These are phyloP conservation scores for Sanghuangporus weigelae DNA, from an alignment of 1,284 basidiomycete species.

Conservation along the genomic window DNA sequence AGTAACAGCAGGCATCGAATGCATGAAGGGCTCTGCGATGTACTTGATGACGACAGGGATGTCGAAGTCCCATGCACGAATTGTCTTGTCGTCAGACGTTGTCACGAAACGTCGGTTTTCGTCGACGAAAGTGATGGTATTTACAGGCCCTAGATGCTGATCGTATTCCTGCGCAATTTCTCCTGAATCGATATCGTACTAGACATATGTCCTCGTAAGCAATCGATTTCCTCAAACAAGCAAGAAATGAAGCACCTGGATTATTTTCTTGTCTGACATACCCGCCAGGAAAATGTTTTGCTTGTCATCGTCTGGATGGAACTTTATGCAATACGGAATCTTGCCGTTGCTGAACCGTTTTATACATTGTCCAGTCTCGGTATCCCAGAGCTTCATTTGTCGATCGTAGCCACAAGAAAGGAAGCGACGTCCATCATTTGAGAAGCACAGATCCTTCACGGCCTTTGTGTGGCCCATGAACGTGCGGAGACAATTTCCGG, in stretches of 20 bases:
- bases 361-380: constrained; percentile 95
- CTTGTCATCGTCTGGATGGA: constrained; percentile 95
- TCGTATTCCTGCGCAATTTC: constrained; percentile 99
- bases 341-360: constrained; percentile 96
- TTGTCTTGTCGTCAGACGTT: constrained; percentile 98
- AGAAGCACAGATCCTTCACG: constrained; percentile 94
- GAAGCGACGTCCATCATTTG: constrained; percentile 88
- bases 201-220: constrained; percentile 1
- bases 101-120: constrained; percentile 96
- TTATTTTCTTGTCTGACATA: constrained; percentile 99
- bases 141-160: constrained; percentile 96
- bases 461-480: constrained; percentile 97
- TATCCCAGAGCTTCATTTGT: constrained; percentile 99
- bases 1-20: constrained; percentile 98
- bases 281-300: constrained; percentile 96
- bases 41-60: constrained; percentile 99
- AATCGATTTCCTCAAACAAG: background rate
- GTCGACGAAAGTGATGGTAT: constrained; percentile 97
- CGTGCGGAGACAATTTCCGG: constrained; percentile 93
- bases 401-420: constrained; percentile 93
- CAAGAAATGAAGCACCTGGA: constrained; percentile 60
- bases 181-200: constrained; percentile 93
- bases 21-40: constrained; percentile 99
- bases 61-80: constrained; percentile 98
- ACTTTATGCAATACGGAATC: constrained; percentile 91